Base-by-base conservation (phyloP, 108 stramenopile genomes). In the Ochromonas danica region DNA sequence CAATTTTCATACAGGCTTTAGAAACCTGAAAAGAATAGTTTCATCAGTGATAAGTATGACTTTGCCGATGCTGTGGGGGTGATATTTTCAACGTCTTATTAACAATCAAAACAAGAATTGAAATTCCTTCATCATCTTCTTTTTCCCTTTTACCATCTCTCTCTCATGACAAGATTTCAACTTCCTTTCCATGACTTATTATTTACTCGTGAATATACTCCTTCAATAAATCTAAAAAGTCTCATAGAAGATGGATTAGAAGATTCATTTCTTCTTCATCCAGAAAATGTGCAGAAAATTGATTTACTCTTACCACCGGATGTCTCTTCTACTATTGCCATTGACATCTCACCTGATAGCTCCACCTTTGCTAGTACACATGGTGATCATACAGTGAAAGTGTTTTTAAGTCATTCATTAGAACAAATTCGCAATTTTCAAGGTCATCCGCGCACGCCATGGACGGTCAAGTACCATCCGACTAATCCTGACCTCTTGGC, bases 361-460 rank as follows among this genome's bases (percentile, higher is more conserved):
- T 35, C 41, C 39, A 41, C 36, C 39, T 83, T 98, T 81, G 96
- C 96, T n/a, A 92, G 92, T 0, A 97, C 98, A 22, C 98, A 98
- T 67, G 98, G 98, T 0, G 98, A 98, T 82, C 98, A 98, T 84
- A 95, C 96, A n/a, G 94, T 98, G 61, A 98, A 98, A 83, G 92
- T 98, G 30, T 87, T 95, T 0, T 89, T 86, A 62, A 83, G 75
- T 61, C 35, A 39, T 78, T 62, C 78, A 25, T 10, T 33, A 30
- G 30, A 14, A 35, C 61, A n/a, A 30, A 31, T 90, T 87, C 36
- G 42, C 70, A 40, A 42, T 63, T 0, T 74, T 39, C 40, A 62
- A 42, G 98, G 98, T 2, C 98, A 98, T 87, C 92, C 95, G 0
- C 91, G 98, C 2, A 98, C 98, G 0, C 98, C 98, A 0, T 98